phyloP scores from a whole-genome alignment of 176 grass and related monocot species.

The Raddia distichophylla region DNA sequence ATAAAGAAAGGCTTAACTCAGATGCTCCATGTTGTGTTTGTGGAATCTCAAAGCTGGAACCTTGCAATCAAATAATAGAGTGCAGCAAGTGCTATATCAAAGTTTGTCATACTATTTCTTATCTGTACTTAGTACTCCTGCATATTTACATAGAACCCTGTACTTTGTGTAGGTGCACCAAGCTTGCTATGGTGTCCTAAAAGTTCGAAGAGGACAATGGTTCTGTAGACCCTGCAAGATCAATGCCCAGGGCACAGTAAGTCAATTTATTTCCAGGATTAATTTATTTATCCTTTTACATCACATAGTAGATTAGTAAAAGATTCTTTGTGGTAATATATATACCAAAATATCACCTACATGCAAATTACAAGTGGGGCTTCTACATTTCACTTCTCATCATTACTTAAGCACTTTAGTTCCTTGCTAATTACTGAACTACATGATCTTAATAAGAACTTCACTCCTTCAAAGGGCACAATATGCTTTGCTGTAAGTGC shows the following conservation, averaged over 20 bases:
- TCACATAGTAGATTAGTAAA: neutral
- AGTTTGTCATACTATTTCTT: slow-evolving; percentile 48
- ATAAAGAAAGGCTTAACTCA: slow-evolving; percentile 47
- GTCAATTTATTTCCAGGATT: slow-evolving; percentile 24
- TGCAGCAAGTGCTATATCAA: slow-evolving; percentile 82
- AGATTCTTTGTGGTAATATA: slow-evolving; percentile 16
- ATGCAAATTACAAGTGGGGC: neutral
- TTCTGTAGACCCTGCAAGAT: slow-evolving; percentile 85
- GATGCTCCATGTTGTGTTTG: slow-evolving; percentile 89
- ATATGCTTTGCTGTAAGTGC: neutral
- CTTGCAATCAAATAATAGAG: slow-evolving; percentile 74
- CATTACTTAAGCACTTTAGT: slow-evolving; percentile 25
- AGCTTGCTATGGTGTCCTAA: slow-evolving; percentile 93
- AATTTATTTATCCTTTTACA: slow-evolving; percentile 23
- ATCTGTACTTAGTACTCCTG: slow-evolving; percentile 26
- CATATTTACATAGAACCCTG: slow-evolving; percentile 43
- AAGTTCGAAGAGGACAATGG: slow-evolving; percentile 81
- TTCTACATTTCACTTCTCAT: slow-evolving; percentile 6
- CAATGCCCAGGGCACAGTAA: slow-evolving; percentile 64
- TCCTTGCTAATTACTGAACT: slow-evolving; percentile 8
- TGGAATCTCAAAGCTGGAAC: slow-evolving; percentile 69
- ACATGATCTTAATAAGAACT: slow-evolving; percentile 10
- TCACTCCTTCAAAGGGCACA: neutral
- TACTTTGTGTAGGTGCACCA: slow-evolving; percentile 83
- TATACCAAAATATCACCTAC: neutral